Conservation (phyloP, 768 basidiomycete genomes). For the Leccinellum luteum region DNA sequence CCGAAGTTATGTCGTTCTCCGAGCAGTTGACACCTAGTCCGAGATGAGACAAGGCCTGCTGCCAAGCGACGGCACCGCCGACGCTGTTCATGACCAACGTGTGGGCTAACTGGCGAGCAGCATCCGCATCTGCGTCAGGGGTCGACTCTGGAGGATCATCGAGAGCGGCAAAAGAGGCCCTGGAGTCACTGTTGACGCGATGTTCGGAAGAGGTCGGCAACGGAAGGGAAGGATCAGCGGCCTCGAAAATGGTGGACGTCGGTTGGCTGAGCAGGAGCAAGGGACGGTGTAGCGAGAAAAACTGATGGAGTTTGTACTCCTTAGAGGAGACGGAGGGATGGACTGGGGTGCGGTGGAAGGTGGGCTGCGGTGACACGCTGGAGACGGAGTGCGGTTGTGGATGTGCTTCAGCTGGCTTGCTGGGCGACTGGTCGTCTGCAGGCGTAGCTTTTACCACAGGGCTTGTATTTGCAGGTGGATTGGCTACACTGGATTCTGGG, state of each 20-base stretch:
- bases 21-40: slow-evolving; percentile 56
- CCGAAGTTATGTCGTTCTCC: slow-evolving; percentile 49
- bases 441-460: slow-evolving; percentile 14
- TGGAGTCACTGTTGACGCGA: slow-evolving; percentile 29
- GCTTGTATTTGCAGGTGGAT: slow-evolving; percentile 13
- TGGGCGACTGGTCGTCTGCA: slow-evolving; percentile 29
- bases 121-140: slow-evolving; percentile 73
- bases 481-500: slow-evolving; percentile 24
- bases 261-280: slow-evolving; percentile 69
- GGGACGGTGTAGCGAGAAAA: slow-evolving; percentile 81
- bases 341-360: slow-evolving; percentile 18
- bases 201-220: slow-evolving; percentile 17
- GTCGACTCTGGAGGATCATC: slow-evolving; percentile 50
- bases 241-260: slow-evolving; percentile 51
- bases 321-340: slow-evolving; percentile 62
- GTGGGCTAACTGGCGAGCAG: slow-evolving; percentile 75
- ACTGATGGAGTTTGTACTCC: slow-evolving; percentile 79
- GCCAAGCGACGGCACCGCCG: slow-evolving; percentile 64
- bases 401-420: slow-evolving; percentile 22
- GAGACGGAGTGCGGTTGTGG: slow-evolving; percentile 15
- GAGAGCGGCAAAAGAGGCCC: slow-evolving; percentile 23
- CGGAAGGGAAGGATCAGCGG: slow-evolving; percentile 20
- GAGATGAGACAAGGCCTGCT: slow-evolving; percentile 58
- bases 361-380: slow-evolving; percentile 4
- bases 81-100: slow-evolving; percentile 67